These are phyloP conservation scores for Chlorella sp. DNA, from an alignment of 139 green algal species.

Conservation along the genomic window DNA sequence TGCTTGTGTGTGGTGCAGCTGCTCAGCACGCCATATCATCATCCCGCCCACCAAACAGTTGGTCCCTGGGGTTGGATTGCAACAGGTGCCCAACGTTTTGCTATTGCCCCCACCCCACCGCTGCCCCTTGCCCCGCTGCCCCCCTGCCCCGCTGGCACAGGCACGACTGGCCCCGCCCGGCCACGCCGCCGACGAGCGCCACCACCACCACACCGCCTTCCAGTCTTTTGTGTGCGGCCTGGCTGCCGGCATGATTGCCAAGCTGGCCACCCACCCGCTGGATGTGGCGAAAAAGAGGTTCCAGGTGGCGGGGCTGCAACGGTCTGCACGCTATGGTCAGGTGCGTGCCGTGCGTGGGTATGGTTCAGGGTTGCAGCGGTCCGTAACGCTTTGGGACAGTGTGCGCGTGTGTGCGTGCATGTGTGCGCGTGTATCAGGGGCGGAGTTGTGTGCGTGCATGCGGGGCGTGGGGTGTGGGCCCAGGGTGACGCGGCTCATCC, in stretches of 20 bases:
- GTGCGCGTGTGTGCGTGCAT: not conserved
- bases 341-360: not conserved
- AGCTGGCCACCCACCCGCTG: slow-evolving; percentile 90
- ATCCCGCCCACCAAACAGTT: too few relatives aligned
- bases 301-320: slow-evolving; percentile 85
- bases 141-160: not conserved
- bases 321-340: slow-evolving; percentile 76
- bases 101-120: not conserved
- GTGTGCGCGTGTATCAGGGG: too few relatives aligned
- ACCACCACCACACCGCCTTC: not conserved
- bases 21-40: too few relatives aligned
- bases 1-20: too few relatives aligned
- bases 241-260: slow-evolving; percentile 84
- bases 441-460: too few relatives aligned
- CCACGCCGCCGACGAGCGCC: not conserved
- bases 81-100: not conserved
- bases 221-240: slow-evolving; percentile 80
- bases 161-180: not conserved
- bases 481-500: too few relatives aligned
- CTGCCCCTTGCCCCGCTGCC: not conserved
- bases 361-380: too few relatives aligned
- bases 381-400: not conserved
- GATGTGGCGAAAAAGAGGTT: slow-evolving; percentile 99
- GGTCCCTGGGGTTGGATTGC: too few relatives aligned
- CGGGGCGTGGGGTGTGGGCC: too few relatives aligned